Conservation (phyloP, 352 stramenopile species). For the Phytophthora pistaciae region DNA sequence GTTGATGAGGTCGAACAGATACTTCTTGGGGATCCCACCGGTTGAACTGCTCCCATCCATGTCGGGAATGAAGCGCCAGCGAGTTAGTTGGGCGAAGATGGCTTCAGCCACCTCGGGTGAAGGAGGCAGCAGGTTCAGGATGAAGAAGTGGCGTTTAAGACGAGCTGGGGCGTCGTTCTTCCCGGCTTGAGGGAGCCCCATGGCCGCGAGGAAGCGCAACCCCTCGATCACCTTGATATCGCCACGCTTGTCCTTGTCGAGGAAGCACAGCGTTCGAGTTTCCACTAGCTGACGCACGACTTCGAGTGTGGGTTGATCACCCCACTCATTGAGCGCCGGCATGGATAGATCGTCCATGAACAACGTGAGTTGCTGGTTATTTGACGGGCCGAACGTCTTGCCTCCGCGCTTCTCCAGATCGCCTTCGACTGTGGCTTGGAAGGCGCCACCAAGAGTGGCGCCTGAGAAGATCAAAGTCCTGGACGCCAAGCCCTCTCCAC, state of each 20-base stretch:
- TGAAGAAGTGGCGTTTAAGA: constrained; percentile 92
- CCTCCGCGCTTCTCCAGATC: constrained; percentile 85
- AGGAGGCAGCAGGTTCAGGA: constrained; percentile 85
- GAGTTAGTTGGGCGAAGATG: constrained; percentile 90
- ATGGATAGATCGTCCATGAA: constrained; percentile 86
- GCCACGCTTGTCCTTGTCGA: constrained; percentile 87
- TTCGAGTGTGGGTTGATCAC: constrained; percentile 82
- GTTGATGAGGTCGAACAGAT: constrained; percentile 52
- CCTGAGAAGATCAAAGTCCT: constrained; percentile 93
- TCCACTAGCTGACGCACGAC: constrained; percentile 79
- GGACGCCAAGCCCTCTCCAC: constrained; percentile 58
- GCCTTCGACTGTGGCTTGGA: constrained; percentile 79
- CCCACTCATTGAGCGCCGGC: constrained; percentile 76
- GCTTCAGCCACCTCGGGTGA: constrained; percentile 80
- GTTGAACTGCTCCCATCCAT: constrained; percentile 16
- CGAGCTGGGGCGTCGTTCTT: constrained; percentile 91
- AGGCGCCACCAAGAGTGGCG: constrained; percentile 77
- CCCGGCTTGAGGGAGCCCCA: constrained; percentile 63
- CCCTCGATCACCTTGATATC: constrained; percentile 84
- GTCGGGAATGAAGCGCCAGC: constrained; percentile 52
- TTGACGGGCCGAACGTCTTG: constrained; percentile 80
- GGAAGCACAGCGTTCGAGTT: constrained; percentile 74
- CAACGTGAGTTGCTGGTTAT: constrained; percentile 78
- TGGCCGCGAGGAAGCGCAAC: constrained; percentile 70
- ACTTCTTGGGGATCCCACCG: constrained; percentile 36